Conservation (phyloP, 495 filamentous ascomycete genomes). For the Neurospora sp. region DNA sequence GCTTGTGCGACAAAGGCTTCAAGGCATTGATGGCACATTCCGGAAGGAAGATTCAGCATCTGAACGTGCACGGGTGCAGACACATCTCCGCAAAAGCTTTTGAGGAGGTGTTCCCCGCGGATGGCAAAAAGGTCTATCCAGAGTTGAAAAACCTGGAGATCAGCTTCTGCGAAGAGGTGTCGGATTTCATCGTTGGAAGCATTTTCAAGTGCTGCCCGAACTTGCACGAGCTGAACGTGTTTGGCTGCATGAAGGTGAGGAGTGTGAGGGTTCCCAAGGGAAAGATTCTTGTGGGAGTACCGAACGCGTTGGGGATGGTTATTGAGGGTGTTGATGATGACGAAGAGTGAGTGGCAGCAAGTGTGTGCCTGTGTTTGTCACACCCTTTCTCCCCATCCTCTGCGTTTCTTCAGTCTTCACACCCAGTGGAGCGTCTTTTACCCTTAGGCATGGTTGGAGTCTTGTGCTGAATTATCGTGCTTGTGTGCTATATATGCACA, state of each 20-base stretch:
- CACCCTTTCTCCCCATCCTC: background rate
- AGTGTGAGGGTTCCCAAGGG: slow-evolving; percentile 61
- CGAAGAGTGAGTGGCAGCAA: background rate
- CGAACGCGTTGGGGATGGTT: slow-evolving; percentile 51
- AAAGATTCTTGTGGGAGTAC: slow-evolving; percentile 68
- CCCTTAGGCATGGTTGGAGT: background rate
- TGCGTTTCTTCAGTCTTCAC: background rate
- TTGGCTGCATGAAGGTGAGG: slow-evolving; percentile 71
- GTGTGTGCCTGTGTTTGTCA: background rate
- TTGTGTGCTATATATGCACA: background rate
- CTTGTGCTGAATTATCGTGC: background rate
- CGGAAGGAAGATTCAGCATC: slow-evolving; percentile 43
- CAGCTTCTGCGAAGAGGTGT: slow-evolving; percentile 63
- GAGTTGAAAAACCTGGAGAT: slow-evolving; percentile 61
- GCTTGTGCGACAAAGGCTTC: slow-evolving; percentile 66
- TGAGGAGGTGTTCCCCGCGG: slow-evolving; percentile 53
- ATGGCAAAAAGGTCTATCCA: slow-evolving; percentile 44
- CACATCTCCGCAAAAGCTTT: slow-evolving; percentile 62
- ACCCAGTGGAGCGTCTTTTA: background rate
- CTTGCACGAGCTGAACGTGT: slow-evolving; percentile 64
- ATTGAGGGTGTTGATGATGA: slow-evolving; percentile 35
- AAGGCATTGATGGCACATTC: slow-evolving; percentile 78
- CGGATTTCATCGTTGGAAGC: slow-evolving; percentile 60
- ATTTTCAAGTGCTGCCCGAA: slow-evolving; percentile 69
- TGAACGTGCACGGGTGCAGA: slow-evolving; percentile 71